A percentile compares a stretch with the other conserved stretches of the same genome.
phyloP scores from a whole-genome alignment of 2,329 filamentous ascomycete genomes.

The Macrophomina pseudophaseolina region DNA sequence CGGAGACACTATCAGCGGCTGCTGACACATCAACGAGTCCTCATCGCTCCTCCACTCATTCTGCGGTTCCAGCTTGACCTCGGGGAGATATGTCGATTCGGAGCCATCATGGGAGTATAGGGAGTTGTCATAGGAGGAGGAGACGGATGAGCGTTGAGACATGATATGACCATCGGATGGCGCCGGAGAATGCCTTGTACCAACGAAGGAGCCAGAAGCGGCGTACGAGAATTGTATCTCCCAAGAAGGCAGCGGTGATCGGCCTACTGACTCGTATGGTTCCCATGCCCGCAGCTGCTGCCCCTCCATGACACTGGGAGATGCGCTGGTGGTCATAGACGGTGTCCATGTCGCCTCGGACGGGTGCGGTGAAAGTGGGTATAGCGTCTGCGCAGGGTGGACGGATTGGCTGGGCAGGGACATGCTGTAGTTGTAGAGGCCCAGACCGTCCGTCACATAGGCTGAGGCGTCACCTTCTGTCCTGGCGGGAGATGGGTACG shows the following conservation, averaged over 20 bases:
- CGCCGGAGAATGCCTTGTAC: constrained; percentile 15
- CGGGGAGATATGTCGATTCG: constrained; percentile 34
- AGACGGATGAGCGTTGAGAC: constrained; percentile 43
- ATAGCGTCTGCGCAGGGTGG: constrained; percentile 29
- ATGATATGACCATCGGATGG: constrained; percentile 24
- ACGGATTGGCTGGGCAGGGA: constrained; percentile 27
- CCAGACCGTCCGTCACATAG: constrained; percentile 39
- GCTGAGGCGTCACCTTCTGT: constrained; percentile 37
- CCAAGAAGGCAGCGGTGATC: constrained; percentile 15
- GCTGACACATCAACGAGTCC: constrained; percentile 28
- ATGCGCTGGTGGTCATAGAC: constrained; percentile 36
- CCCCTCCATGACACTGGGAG: constrained; percentile 37
- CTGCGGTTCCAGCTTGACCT: constrained; percentile 37
- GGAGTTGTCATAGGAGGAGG: constrained; percentile 40
- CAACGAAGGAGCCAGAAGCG: background rate
- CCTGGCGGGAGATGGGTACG: constrained; percentile 43
- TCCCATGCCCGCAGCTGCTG: constrained; percentile 13
- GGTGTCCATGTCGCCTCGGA: constrained; percentile 39
- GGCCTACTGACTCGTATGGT: background rate
- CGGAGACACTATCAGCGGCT: constrained; percentile 40
- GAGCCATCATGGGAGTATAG: constrained; percentile 41
- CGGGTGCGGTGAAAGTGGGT: constrained; percentile 43
- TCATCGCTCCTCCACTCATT: constrained; percentile 37
- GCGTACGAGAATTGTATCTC: constrained; percentile 12
- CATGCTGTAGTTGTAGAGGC: constrained; percentile 38